Conservation (phyloP, 2,329 filamentous ascomycete species). For the Fusarium humuli region DNA sequence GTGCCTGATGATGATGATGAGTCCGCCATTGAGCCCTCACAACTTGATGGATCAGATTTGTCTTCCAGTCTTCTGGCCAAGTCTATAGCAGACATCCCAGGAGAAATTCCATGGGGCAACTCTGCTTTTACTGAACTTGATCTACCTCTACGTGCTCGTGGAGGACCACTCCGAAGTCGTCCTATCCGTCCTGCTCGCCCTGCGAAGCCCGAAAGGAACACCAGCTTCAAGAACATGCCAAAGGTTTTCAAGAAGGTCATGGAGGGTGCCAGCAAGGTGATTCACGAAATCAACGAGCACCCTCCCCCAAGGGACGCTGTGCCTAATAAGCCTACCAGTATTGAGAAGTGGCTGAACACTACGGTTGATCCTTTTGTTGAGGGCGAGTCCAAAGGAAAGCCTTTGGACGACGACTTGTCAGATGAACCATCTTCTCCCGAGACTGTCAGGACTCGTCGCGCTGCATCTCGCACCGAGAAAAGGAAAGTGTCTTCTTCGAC, state of each 20-base stretch:
- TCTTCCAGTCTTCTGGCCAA: slow-evolving; percentile 58
- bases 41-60: slow-evolving; percentile 49
- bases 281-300: slow-evolving; percentile 70
- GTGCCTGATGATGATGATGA: slow-evolving; percentile 49
- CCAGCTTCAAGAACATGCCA: slow-evolving; percentile 71
- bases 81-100: slow-evolving; percentile 65
- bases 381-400: slow-evolving; percentile 27
- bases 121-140: slow-evolving; percentile 76
- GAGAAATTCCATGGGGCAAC: slow-evolving; percentile 72
- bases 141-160: slow-evolving; percentile 58
- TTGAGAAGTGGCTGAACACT: slow-evolving; percentile 73
- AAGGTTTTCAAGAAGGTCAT: slow-evolving; percentile 74
- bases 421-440: slow-evolving; percentile 37
- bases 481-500: slow-evolving; percentile 39
- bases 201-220: slow-evolving; percentile 62
- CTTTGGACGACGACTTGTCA: slow-evolving; percentile 19
- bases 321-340: slow-evolving; percentile 69
- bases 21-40: slow-evolving; percentile 43
- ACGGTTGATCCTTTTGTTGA: slow-evolving; percentile 74
- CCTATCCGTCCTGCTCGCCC: slow-evolving; percentile 50
- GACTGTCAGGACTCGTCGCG: slow-evolving; percentile 38
- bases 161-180: slow-evolving; percentile 58
- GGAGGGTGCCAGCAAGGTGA: slow-evolving; percentile 72
- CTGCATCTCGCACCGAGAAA: slow-evolving; percentile 44
- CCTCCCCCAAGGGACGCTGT: slow-evolving; percentile 57